Conservation (phyloP, 805 yeast genomes). For the Sungouiozyma intestinalis region DNA sequence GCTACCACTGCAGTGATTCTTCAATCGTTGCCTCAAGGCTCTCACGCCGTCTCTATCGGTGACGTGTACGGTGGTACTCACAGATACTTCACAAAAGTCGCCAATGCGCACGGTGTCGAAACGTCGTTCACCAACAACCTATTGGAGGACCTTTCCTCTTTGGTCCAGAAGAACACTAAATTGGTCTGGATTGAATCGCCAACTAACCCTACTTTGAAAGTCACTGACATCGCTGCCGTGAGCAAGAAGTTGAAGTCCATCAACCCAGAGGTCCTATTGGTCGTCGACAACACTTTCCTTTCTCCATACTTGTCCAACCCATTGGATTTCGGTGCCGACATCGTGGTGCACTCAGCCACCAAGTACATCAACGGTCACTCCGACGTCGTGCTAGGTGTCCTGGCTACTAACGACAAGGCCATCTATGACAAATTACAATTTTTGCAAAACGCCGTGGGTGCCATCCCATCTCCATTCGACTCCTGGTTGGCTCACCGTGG, state of each 20-base stretch:
- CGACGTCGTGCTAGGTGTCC: slow-evolving; percentile 80
- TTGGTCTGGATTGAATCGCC: slow-evolving; percentile 86
- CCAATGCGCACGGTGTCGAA: slow-evolving; percentile 64
- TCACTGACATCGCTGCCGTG: slow-evolving; percentile 64
- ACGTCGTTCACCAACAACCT: slow-evolving; percentile 59
- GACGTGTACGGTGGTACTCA: slow-evolving; percentile 91
- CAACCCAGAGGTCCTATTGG: slow-evolving; percentile 47
- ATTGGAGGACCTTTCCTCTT: slow-evolving; percentile 43
- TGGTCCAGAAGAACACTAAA: slow-evolving; percentile 52
- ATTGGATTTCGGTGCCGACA: slow-evolving; percentile 70
- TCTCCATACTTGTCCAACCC: slow-evolving; percentile 86
- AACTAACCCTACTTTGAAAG: slow-evolving; percentile 74
- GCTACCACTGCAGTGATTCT: slow-evolving; percentile 71
- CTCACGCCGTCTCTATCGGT: slow-evolving; percentile 69
- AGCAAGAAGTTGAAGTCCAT: slow-evolving; percentile 43
- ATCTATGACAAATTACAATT: slow-evolving; percentile 58
- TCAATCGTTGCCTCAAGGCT: slow-evolving; percentile 60
- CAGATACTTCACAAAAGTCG: slow-evolving; percentile 81
- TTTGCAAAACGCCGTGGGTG: slow-evolving; percentile 82
- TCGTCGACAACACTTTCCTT: slow-evolving; percentile 81
- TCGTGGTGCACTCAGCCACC: slow-evolving; percentile 82
- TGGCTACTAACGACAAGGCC: slow-evolving; percentile 54
- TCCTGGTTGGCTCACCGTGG: slow-evolving; percentile 92
- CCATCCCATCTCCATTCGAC: slow-evolving; percentile 84
- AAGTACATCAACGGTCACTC: slow-evolving; percentile 89